These are phyloP conservation scores for Coprinopsis marcescibilis DNA, from an alignment of 768 basidiomycete species.

Conservation along the genomic window DNA sequence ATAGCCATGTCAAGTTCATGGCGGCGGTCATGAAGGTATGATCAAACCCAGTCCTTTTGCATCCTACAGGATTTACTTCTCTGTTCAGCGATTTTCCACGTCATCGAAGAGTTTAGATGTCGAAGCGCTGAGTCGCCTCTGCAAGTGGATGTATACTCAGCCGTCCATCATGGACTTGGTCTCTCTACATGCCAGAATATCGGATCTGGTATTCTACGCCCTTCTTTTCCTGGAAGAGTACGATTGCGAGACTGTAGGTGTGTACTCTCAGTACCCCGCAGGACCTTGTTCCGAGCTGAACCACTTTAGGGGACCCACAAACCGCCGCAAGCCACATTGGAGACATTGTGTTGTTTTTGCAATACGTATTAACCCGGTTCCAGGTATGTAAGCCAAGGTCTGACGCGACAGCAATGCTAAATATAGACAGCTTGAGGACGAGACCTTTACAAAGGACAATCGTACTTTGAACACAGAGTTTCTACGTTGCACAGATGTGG, in stretches of 20 bases:
- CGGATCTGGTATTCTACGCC: slow-evolving; percentile 57
- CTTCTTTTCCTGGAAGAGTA: slow-evolving; percentile 62
- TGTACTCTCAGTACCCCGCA: slow-evolving; percentile 19
- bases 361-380: slow-evolving; percentile 59
- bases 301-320: slow-evolving; percentile 67
- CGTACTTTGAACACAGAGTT: slow-evolving; percentile 45
- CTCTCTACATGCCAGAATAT: slow-evolving; percentile 59
- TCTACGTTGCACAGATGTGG: slow-evolving; percentile 42
- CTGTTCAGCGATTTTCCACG: slow-evolving; percentile 50
- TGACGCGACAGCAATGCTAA: not conserved
- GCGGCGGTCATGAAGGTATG: slow-evolving; percentile 52
- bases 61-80: not conserved
- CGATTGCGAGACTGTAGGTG: slow-evolving; percentile 78
- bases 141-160: slow-evolving; percentile 55
- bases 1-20: slow-evolving; percentile 54
- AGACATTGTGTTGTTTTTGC: slow-evolving; percentile 71
- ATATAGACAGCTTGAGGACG: slow-evolving; percentile 41
- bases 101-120: slow-evolving; percentile 52
- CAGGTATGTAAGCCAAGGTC: slow-evolving; percentile 36
- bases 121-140: slow-evolving; percentile 66
- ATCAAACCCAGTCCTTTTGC: slow-evolving; percentile 1
- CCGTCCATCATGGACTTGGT: slow-evolving; percentile 62
- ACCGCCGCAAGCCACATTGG: slow-evolving; percentile 75
- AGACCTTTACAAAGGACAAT: slow-evolving; percentile 39
- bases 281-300: slow-evolving; percentile 3